These are phyloP conservation scores for Beauveria brongniartii DNA, from an alignment of 2,329 filamentous ascomycete species.

Conservation along the genomic window DNA sequence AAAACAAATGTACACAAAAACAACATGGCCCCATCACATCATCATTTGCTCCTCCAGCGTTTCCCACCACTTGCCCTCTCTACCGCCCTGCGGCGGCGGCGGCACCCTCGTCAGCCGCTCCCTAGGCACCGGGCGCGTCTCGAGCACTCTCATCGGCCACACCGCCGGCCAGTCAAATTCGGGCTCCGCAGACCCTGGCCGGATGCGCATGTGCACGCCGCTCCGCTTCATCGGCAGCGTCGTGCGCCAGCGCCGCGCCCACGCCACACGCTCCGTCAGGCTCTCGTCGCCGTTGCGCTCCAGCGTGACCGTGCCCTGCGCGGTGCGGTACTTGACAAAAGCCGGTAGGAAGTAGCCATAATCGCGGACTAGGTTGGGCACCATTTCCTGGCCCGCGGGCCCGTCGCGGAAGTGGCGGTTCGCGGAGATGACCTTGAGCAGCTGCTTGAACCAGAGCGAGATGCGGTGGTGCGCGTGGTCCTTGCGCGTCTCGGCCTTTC, in stretches of 20 bases:
- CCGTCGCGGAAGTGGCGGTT: slow-evolving; percentile 17
- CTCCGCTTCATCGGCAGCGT: slow-evolving; percentile 22
- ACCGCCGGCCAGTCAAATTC: slow-evolving; percentile 20
- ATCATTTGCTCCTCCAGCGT: slow-evolving; percentile 23
- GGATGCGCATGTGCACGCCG: slow-evolving; percentile 11
- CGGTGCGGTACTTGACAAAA: slow-evolving; percentile 24
- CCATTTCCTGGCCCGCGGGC: slow-evolving; percentile 14
- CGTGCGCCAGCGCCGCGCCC: slow-evolving; percentile 15
- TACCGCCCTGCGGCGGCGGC: background rate
- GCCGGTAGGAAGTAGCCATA: slow-evolving; percentile 26
- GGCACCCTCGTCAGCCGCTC: background rate
- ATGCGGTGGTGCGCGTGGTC: slow-evolving; percentile 27
- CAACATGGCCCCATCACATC: slow-evolving; percentile 12
- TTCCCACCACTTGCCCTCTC: slow-evolving; percentile 22
- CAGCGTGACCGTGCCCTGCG: slow-evolving; percentile 21
- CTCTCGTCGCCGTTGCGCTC: slow-evolving; percentile 18
- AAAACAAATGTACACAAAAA: background rate
- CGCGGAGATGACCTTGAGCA: slow-evolving; percentile 21
- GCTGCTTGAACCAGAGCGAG: slow-evolving; percentile 18
- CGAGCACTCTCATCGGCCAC: slow-evolving; percentile 16
- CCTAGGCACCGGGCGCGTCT: slow-evolving; percentile 19
- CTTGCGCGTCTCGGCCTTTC: slow-evolving; percentile 22
- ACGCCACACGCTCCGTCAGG: slow-evolving; percentile 16
- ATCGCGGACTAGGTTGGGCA: slow-evolving; percentile 26
- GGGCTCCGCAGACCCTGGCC: slow-evolving; percentile 13